Evolutionary conservation across 2,329 filamentous ascomycete genomes (phyloP).

Genomic region (Neospermospora avenae): DNA sequence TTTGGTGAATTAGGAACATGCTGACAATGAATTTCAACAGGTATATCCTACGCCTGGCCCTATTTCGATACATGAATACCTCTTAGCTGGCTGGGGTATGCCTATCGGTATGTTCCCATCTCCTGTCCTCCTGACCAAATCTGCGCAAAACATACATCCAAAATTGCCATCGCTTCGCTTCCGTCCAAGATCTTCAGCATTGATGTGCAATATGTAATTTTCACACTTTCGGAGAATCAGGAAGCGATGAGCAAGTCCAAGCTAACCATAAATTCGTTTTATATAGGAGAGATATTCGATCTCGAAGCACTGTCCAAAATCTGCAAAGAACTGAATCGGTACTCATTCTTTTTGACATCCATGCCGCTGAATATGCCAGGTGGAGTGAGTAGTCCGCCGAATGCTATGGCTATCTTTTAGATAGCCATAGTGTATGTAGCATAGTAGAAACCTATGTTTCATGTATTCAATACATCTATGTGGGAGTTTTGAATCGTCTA

Average conservation of each 20-base stretch:
- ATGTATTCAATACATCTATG: too few species aligned
- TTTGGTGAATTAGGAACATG: too few species aligned
- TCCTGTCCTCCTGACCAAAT: not conserved
- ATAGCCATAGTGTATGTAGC: not conserved
- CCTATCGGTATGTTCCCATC: slow-evolving; percentile 30
- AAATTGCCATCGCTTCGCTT: not conserved
- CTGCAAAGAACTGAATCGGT: slow-evolving; percentile 39
- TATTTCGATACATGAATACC: slow-evolving; percentile 45
- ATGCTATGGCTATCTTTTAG: slow-evolving; percentile 26
- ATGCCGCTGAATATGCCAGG: slow-evolving; percentile 43
- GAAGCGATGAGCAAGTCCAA: not conserved
- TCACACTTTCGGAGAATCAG: not conserved
- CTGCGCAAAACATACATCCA: not conserved
- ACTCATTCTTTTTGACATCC: slow-evolving; percentile 49
- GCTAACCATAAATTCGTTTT: not conserved
- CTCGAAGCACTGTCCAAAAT: slow-evolving; percentile 34
- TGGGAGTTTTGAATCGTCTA: too few species aligned
- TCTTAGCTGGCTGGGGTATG: slow-evolving; percentile 48
- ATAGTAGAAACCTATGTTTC: not conserved
- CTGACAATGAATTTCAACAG: not conserved
- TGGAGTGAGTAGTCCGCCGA: slow-evolving; percentile 21
- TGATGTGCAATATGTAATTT: not conserved
- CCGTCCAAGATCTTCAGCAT: not conserved
- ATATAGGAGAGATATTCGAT: slow-evolving; percentile 37
- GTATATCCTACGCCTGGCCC: slow-evolving; percentile 37